Percentiles rank a stretch among this genome's conserved stretches.
These are phyloP conservation scores for Biscogniauxia mediterranea DNA, from an alignment of 2,329 filamentous ascomycete genomes.

Conservation along the genomic window DNA sequence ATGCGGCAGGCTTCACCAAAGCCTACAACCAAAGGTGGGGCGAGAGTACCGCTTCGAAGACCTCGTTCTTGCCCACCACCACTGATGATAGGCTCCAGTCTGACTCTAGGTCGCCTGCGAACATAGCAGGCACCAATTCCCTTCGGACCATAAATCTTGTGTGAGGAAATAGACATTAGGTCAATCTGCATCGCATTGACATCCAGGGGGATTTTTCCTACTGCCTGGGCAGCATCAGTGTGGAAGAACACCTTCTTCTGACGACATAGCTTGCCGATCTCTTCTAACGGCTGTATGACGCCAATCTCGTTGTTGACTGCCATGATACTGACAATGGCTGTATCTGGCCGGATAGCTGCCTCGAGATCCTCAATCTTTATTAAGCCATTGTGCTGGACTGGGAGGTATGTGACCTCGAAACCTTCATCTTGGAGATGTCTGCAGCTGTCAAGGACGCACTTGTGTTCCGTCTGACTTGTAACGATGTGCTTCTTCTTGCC, in stretches of 20 bases:
- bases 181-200: slow-evolving; percentile 99
- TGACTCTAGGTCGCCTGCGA: slow-evolving; percentile 85
- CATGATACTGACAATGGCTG: slow-evolving; percentile 93
- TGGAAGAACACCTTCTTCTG: slow-evolving; percentile 97
- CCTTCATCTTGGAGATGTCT: slow-evolving; percentile 95
- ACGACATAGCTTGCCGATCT: slow-evolving; percentile 91
- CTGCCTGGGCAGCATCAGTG: slow-evolving; percentile 91
- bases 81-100: slow-evolving; percentile 92
- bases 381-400: slow-evolving; percentile 83
- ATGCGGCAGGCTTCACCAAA: slow-evolving; percentile 96
- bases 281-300: slow-evolving; percentile 92
- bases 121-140: slow-evolving; percentile 97
- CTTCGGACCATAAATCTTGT: slow-evolving; percentile 98
- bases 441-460: slow-evolving; percentile 97
- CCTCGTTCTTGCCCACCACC: slow-evolving; percentile 96
- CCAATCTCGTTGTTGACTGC: slow-evolving; percentile 99
- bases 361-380: slow-evolving; percentile 81
- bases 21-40: slow-evolving; percentile 83
- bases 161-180: slow-evolving; percentile 96
- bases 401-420: slow-evolving; percentile 94
- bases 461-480: slow-evolving; percentile 96
- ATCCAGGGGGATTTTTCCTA: slow-evolving; percentile 96
- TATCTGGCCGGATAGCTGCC: slow-evolving; percentile 87
- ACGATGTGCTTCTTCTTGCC: slow-evolving; percentile 99
- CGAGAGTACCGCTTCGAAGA: slow-evolving; percentile 87